Conservation (phyloP, 768 basidiomycete species). For the Psilocybe subaeruginosa region DNA sequence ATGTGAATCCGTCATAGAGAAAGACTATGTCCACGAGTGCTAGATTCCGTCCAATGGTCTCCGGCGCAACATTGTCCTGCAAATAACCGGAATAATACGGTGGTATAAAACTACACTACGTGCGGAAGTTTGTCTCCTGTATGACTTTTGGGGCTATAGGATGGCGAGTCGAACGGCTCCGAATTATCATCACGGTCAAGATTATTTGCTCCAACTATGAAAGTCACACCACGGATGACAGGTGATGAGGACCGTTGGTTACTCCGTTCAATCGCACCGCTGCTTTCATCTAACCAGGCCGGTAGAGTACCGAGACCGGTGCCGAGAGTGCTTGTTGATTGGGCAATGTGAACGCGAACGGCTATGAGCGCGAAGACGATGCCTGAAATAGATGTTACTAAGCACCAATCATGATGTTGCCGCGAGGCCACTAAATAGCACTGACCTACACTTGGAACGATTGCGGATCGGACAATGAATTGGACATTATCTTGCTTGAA, state of each 20-base stretch:
- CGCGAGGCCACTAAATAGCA: no score
- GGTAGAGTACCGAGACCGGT: neutral
- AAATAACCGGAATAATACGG: no score
- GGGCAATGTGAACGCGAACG: conserved; percentile 14
- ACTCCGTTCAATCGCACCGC: neutral
- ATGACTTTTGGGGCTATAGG: neutral
- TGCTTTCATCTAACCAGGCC: neutral
- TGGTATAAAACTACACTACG: no score
- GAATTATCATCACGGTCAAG: neutral
- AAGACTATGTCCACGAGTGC: no score
- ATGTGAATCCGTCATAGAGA: no score
- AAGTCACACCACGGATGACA: neutral
- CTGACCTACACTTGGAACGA: conserved; percentile 25
- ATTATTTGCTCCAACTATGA: neutral
- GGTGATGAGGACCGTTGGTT: neutral
- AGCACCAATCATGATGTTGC: no score
- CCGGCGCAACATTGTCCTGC: no score
- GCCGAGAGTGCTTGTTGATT: neutral
- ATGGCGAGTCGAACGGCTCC: neutral
- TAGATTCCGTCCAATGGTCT: no score
- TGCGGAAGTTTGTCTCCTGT: no score
- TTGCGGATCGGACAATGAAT: conserved; percentile 16
- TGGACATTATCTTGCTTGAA: conserved; percentile 9
- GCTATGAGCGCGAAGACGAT: conserved; percentile 20
- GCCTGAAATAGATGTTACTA: conserved; percentile 5